Evolutionary conservation across 495 filamentous ascomycete genomes (phyloP), one percentile per base, ranked within the genome.

Genomic region (Acidomyces sp.): DNA sequence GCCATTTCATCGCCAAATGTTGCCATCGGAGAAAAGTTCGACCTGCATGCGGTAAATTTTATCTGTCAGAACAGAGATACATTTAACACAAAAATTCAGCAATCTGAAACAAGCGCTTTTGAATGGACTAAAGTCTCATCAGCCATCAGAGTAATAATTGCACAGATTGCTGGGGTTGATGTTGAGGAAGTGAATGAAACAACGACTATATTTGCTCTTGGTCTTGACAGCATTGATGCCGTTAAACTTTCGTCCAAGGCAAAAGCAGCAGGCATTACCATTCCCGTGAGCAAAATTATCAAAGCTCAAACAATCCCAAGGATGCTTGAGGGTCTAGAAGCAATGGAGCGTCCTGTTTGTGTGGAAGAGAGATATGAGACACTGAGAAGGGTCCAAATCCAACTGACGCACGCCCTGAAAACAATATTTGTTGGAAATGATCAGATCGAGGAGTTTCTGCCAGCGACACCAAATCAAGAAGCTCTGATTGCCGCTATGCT

Each of bases 401-500:
- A 40, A 11, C 27, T 39, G 9, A 17, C n/a, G 4, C 15, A 23
- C 12, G 3, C 25, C 2, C 28, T 26, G n/a, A 12, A 33, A 19
- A 6, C 12, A 4, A 3, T 18, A 9, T 9, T 32, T 30, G 52
- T 26, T 55, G 44, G 1, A 45, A 57, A 10, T 4, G 36, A 54
- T 10, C 43, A 62, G 37, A 60, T 78, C 10, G 70, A 80, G 27
- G 51, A 58, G 12, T 60, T 81, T 15, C 60, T 82, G 13, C 78
- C 75, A 2, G 60, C 71, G 4, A 80, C 85, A 0, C 78, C 85
- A 10, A 63, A 88, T 2, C 86, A 94, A 56, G 82, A 90, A 51
- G 77, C 72, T 25, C 84, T 94, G 71, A 62, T 93, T 30, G 75
- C 76, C 0, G 73, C 78, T 35, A 90, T 88, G 68, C 42, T 80